Percentiles rank a stretch among this genome's conserved stretches.
Evolutionary conservation across 148 eudicot species (phyloP).

Genomic region (Rhododendron molle): DNA sequence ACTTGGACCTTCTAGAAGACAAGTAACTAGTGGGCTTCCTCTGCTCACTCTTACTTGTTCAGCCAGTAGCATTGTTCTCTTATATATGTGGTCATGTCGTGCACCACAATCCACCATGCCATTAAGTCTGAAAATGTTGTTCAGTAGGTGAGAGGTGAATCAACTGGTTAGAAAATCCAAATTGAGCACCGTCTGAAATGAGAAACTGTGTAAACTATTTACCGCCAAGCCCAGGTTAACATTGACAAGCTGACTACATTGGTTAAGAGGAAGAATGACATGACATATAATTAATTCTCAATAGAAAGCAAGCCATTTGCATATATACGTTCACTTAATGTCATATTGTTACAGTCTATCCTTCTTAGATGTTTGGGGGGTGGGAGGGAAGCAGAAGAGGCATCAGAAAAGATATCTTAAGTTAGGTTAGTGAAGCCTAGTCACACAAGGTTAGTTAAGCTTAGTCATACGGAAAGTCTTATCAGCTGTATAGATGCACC

Average conservation of each 20-base stretch:
- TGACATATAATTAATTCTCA: not conserved
- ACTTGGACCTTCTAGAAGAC: slow-evolving; percentile 94
- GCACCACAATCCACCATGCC: slow-evolving; percentile 90
- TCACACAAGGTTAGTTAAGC: not conserved
- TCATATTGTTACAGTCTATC: not conserved
- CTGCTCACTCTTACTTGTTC: slow-evolving; percentile 93
- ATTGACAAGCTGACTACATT: not conserved
- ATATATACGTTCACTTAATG: not conserved
- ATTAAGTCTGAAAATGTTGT: slow-evolving; percentile 56
- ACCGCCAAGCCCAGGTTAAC: not conserved
- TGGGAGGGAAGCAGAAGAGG: not conserved
- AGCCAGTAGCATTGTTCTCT: slow-evolving; percentile 76
- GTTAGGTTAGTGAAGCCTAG: not conserved
- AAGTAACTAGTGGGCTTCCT: slow-evolving; percentile 91
- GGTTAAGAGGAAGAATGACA: not conserved
- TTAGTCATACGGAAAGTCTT: too few species aligned
- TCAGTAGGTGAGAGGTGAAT: slow-evolving; percentile 2
- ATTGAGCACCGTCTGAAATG: not conserved
- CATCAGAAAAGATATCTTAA: not conserved
- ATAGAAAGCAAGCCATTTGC: not conserved
- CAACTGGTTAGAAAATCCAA: slow-evolving; percentile 4
- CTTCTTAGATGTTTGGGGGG: not conserved
- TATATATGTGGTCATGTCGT: slow-evolving; percentile 86
- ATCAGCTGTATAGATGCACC: not conserved
- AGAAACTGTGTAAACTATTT: not conserved